Conservation (phyloP, 495 filamentous ascomycete species). For the Penicillium ucsense region DNA sequence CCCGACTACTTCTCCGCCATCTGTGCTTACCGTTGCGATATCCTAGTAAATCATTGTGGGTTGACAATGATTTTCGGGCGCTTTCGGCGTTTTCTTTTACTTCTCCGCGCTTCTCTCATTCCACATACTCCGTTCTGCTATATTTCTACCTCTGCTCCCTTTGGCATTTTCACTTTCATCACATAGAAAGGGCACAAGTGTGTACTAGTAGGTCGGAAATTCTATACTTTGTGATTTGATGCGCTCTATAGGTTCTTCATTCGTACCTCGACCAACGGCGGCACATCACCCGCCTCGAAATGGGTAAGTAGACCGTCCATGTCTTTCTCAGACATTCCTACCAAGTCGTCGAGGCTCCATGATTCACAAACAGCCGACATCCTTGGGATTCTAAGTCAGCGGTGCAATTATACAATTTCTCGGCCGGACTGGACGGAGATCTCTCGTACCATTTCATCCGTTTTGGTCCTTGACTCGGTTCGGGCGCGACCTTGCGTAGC, state of each 20-base stretch:
- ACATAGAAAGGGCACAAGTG: slow-evolving; percentile 25
- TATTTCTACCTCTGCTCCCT: slow-evolving; percentile 1
- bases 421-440: neutral
- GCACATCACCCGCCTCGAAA: slow-evolving; percentile 47
- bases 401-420: neutral
- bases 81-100: slow-evolving; percentile 11
- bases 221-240: slow-evolving; percentile 1
- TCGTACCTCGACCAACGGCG: slow-evolving; percentile 30
- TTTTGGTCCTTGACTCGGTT: slow-evolving; percentile 64
- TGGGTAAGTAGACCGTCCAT: slow-evolving; percentile 67
- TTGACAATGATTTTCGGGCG: slow-evolving; percentile 13
- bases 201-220: slow-evolving; percentile 20
- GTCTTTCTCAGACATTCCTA: slow-evolving; percentile 71
- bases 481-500: slow-evolving; percentile 67
- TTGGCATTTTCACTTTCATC: slow-evolving; percentile 6
- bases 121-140: slow-evolving; percentile 1
- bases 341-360: slow-evolving; percentile 79
- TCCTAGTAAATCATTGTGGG: slow-evolving; percentile 18
- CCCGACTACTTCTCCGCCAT: slow-evolving; percentile 4
- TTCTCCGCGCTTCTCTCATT: slow-evolving; percentile 1
- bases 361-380: slow-evolving; percentile 86
- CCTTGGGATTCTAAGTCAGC: slow-evolving; percentile 32
- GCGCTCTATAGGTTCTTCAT: neutral
- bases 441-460: slow-evolving; percentile 75
- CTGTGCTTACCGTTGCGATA: slow-evolving; percentile 23